Base-by-base conservation (phyloP, 1,139 yeast species). In the Lodderomyces theae region DNA sequence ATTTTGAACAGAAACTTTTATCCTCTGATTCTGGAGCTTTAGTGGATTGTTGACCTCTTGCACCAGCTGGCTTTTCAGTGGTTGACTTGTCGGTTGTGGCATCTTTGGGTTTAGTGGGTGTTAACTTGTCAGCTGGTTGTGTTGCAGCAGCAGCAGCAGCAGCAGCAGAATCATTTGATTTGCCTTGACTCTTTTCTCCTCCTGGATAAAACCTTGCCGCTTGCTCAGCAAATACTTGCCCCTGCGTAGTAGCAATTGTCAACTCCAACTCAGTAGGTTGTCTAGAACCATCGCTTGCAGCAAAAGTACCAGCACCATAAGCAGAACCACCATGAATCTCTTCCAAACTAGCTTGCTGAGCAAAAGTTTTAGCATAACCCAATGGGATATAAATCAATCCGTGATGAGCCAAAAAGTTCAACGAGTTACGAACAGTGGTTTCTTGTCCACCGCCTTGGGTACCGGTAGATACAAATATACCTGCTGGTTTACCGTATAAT, bases 311-410 rank as follows among this genome's bases (percentile, higher is more conserved):
- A 17, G 80, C 69, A 55, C 80, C 80, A 67, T 72, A 75, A 24
- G 80, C 67, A 41, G 77, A 61, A 43, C 69, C 70, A 49, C 79
- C 79, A 45, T 69, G 75, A 33, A 60, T 56, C 51, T 70, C 76
- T 1, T 61, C 61, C 31, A 69, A 43, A 44, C 57, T 57, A 4
- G 48, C 31, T 33, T 72, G 52, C 37, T 70, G 48, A 30, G 60
- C 59, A 52, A 64, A 68, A 2, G 66, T 68, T 42, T 42, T 43
- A 22, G 50, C 69, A 52, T 62, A 72, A 44, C 80, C 80, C 48
- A 75, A 61, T 34, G 81, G 79, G 37, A 76, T 56, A 51, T 60
- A 76, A 25, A 69, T 54, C 66, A 75, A 63, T 55, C 80, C 81
- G 41, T 76, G 81, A 53, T 75, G 80, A 34, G 63, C 63, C 39